Evolutionary conservation across 306 rosid species (phyloP), one percentile per base, ranked within the genome.

Genomic region (Lathyrus aphaca): DNA sequence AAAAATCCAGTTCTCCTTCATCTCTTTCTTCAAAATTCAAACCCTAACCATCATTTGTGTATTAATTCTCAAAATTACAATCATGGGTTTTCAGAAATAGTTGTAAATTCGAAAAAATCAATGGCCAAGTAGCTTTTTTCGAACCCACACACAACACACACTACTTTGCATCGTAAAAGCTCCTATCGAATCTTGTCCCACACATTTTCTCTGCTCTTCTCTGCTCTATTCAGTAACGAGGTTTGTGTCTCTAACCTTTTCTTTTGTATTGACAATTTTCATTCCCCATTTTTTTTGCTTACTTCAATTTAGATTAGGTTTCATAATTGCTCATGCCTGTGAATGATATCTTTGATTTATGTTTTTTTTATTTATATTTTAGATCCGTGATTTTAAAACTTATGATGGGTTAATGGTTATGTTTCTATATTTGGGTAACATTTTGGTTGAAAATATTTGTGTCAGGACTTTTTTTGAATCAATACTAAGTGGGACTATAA

Each of bases 221-320:
- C 53, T 11, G 13, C 42, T 0, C 45, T 3, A 7, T 19, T 54
- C 64, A 35, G 29, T 32, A 10, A 40, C 71, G 30, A 54, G 81
- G 84, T 71, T 75, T 58, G 77, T 38, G 30, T 6, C 43, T 61
- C 46, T 13, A 3, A 35, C 66, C n/a, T 23, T 2, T 30, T 50
- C n/a, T n/a, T n/a, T n/a, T n/a, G n/a, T n/a, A n/a, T n/a, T n/a
- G n/a, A n/a, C n/a, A n/a, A n/a, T n/a, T n/a, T n/a, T n/a, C n/a
- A n/a, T n/a, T n/a, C n/a, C n/a, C n/a, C n/a, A n/a, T n/a, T 58
- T 59, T 35, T 32, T 21, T 59, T 51, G 30, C 58, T 35, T 59
- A 66, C 17, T 30, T 70, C 67, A 49, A 30, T 39, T 72, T 43
- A 54, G 76, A 76, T 76, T 53, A 53, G 35, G 17, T 49, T 78